phyloP scores from a whole-genome alignment of 2,329 filamentous ascomycete genomes.

The Alternaria gaisen region DNA sequence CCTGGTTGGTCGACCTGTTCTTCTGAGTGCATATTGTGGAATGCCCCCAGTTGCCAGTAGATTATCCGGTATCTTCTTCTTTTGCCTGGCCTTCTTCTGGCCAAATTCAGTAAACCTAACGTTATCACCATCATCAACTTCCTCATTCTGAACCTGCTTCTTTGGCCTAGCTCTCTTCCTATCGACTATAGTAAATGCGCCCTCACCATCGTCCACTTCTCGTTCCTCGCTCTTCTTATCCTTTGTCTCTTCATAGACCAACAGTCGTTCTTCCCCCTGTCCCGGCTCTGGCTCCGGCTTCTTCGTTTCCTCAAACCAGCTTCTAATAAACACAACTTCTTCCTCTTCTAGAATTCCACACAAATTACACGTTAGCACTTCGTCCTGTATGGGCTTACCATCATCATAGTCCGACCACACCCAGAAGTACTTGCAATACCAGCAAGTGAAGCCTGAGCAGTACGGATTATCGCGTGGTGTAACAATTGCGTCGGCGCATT shows the following conservation, averaged over 20 bases:
- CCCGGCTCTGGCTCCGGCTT: too few species aligned
- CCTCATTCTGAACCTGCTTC: too few species aligned
- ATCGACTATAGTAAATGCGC: not conserved
- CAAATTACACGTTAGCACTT: not conserved
- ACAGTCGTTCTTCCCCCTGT: not conserved
- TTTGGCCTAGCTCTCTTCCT: not conserved
- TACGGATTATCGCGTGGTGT: not conserved
- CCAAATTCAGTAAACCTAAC: not conserved
- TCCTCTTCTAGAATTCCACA: not conserved
- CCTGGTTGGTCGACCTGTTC: not conserved
- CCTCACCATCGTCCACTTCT: not conserved
- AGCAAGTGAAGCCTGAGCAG: not conserved
- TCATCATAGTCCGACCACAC: not conserved
- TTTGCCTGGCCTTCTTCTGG: not conserved
- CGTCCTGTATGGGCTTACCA: not conserved
- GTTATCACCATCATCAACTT: not conserved
- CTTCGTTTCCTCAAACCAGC: not conserved
- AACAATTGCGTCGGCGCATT: not conserved
- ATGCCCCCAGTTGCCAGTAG: not conserved
- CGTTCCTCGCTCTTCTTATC: not conserved
- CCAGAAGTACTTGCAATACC: constrained; percentile 1
- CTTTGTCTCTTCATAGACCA: not conserved
- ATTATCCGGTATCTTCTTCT: not conserved
- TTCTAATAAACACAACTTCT: not conserved
- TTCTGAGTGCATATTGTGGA: too few species aligned